Base-by-base conservation (phyloP, 2,329 filamentous ascomycete species). In the Colletotrichum sp. region DNA sequence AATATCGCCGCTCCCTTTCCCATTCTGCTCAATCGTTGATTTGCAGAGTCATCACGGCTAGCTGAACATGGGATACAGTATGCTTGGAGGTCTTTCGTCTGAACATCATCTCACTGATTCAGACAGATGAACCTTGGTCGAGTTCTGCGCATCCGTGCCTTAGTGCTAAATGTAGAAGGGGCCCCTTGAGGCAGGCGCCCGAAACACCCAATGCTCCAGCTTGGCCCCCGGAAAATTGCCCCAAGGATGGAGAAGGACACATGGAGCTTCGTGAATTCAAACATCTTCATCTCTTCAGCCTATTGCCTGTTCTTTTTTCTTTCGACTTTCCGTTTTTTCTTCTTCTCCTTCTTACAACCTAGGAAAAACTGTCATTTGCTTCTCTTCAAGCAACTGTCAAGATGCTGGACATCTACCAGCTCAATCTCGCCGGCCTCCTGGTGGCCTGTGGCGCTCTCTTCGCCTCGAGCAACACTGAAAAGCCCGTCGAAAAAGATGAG, bases 351-450 rank as follows among this genome's bases (percentile, higher is more conserved):
- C 3, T 11, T 55, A 24, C 24, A 55, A 24, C 24, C 18, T 18
- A 3, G 21, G 6, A 11, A 8, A 6, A 18, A 4, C 18, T 9
- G 27, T 9, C 16, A 29, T 21, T 29, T 31, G 16, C 16, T 34
- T 34, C 24, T 18, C 16, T 15, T 59, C 57, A 34, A 29, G 8
- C 24, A 57, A 29, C 8, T 57, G 13, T 18, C 55, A 58, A 55
- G 12, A 77, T 75, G 59, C 78, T 82, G 72, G 81, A 82, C 70
- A 77, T 78, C n/a, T 84, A 84, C 75, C 80, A 81, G 70, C 71
- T 79, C 66, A 83, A 81, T 76, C 77, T 84, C n/a, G 75, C 78
- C 4, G 78, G 77, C 72, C 77, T 84, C 21, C 76, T 84, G 18
- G 77, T 79, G 51, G 78, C 82, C 63, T 83, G 81, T 70, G 80